Percentiles rank a stretch among this genome's conserved stretches.
Conservation (phyloP, 1,284 basidiomycete genomes). For the Lignosus rhinocerotis region DNA sequence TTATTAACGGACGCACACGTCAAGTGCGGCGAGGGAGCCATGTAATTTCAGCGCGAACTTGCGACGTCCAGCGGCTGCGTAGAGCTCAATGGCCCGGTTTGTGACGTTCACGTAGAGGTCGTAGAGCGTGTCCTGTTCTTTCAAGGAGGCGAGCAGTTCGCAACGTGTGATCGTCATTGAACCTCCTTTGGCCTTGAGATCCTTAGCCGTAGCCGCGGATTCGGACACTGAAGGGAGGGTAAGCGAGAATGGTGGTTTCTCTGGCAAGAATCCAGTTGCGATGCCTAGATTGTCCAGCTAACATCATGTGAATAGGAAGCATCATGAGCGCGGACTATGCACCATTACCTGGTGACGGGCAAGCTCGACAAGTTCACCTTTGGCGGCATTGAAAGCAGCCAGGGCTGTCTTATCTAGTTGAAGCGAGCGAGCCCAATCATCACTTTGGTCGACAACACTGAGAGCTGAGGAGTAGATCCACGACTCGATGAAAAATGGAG, state of each 20-base stretch:
- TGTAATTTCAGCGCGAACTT: constrained; percentile 86
- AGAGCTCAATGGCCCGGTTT: constrained; percentile 81
- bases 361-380: constrained; percentile 82
- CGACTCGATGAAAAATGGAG: constrained; percentile 82
- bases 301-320: background rate
- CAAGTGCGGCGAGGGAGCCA: constrained; percentile 82
- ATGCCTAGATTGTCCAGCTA: constrained; percentile 87
- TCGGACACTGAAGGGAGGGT: constrained; percentile 30
- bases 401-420: constrained; percentile 46
- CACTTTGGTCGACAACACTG: constrained; percentile 84
- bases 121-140: constrained; percentile 64
- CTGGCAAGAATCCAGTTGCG: constrained; percentile 69
- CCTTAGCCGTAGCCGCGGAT: constrained; percentile 15
- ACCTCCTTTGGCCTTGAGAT: constrained; percentile 26
- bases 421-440: constrained; percentile 63
- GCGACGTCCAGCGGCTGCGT: constrained; percentile 75
- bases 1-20: constrained; percentile 60
- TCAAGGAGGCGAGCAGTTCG: constrained; percentile 65
- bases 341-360: constrained; percentile 72
- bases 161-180: constrained; percentile 55
- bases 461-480: constrained; percentile 94
- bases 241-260: constrained; percentile 69
- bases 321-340: constrained; percentile 6
- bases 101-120: constrained; percentile 74
- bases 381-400: constrained; percentile 62